These are phyloP conservation scores for Aureobasidium sp. DNA, from an alignment of 2,329 filamentous ascomycete genomes.

Conservation along the genomic window DNA sequence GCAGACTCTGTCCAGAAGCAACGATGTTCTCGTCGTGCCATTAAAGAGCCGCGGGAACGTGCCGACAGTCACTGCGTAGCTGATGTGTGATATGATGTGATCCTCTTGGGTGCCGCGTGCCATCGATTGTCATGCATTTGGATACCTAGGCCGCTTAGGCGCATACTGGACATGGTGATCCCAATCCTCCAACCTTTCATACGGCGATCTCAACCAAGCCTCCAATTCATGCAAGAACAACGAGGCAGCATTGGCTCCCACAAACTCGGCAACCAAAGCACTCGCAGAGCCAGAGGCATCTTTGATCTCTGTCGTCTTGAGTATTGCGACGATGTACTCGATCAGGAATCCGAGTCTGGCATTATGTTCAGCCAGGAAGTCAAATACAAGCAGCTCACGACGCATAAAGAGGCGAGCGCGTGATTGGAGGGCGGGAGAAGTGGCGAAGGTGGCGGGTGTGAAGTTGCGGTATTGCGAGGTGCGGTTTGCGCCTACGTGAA, in stretches of 20 bases:
- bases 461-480: constrained; percentile 69
- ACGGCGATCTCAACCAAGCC: constrained; percentile 76
- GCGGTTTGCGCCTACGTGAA: constrained; percentile 74
- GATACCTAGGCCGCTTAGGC: background rate
- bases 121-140: background rate
- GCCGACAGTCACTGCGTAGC: no score
- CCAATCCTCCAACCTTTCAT: constrained; percentile 63
- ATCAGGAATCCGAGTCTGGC: constrained; percentile 72
- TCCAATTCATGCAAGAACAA: constrained; percentile 80
- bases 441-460: constrained; percentile 56
- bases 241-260: constrained; percentile 63
- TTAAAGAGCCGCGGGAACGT: no score
- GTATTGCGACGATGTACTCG: constrained; percentile 74
- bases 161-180: constrained; percentile 69
- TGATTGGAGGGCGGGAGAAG: constrained; percentile 59
- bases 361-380: constrained; percentile 49
- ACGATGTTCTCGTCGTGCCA: no score
- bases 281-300: constrained; percentile 71
- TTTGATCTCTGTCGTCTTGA: constrained; percentile 76
- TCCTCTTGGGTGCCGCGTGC: no score
- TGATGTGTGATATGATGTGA: no score
- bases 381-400: constrained; percentile 75
- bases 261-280: constrained; percentile 66
- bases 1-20: no score
- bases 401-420: constrained; percentile 75